Evolutionary conservation across 257 asterid genomes (phyloP), one percentile per base, ranked within the genome.

Genomic region (Fraxinus americana): DNA sequence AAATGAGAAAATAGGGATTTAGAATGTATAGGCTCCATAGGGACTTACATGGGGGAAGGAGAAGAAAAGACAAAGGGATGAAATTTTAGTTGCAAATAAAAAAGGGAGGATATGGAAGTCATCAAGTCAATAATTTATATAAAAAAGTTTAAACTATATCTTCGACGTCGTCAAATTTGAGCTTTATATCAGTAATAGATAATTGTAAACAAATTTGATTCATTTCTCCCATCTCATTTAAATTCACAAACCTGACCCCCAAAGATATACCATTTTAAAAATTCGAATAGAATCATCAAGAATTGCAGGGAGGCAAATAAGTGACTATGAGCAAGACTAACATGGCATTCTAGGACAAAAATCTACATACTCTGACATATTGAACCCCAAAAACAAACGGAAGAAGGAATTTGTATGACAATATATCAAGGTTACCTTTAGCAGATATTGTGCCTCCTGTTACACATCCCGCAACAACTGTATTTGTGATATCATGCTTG

Each of bases 371-470:
- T 45, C 43, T 29, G 35, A 32, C 2, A 27, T 7, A 41, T 13
- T 10, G 19, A 72, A 67, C 52, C 27, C 71, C 9, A 21, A 76
- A 48, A 71, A 57, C 23, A 21, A 39, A 59, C 36, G 52, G 19
- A n/a, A 29, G 78, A 54, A n/a, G 65, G 27, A 54, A 54, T 54
- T 4, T 1, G n/a, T 17, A 54, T n/a, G 70, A 23, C 45, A 25
- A 57, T 36, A 35, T 48, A 78, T 39, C 17, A 70, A 35, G 65
- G 63, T 70, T 90, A 95, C 98, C 98, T 90, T 81, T 85, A 29
- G 99, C 98, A 0, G 99, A 91, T 73, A 93, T 76, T 61, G 94
- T 68, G 30, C 97, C 97, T 70, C 98, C 98, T 29, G 98, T 93
- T 29, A 82, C 90, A 85, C 98, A 95, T 66, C 99, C 99, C 25